Evolutionary conservation across 2,329 filamentous ascomycete species (phyloP).

Genomic region (Emergomyces orientalis): DNA sequence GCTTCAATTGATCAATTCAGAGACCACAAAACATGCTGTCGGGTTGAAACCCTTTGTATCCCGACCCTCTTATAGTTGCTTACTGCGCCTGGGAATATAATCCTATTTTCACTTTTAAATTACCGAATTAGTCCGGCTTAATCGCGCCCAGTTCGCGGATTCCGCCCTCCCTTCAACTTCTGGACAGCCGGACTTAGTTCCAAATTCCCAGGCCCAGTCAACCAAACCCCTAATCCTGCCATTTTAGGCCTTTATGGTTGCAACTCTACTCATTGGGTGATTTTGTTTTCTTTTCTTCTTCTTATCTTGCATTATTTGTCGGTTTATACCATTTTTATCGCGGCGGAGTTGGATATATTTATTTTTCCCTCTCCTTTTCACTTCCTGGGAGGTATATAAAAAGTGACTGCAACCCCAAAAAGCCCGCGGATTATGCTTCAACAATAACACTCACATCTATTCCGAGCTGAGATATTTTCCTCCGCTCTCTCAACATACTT

Average conservation of each 20-base stretch:
- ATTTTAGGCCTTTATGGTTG: neutral
- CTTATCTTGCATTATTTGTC: neutral
- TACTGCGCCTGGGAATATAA: conserved; percentile 3
- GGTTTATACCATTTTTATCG: neutral
- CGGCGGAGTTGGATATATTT: neutral
- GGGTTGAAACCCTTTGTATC: neutral
- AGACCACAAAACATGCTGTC: neutral
- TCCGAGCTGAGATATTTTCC: neutral
- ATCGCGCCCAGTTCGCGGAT: neutral
- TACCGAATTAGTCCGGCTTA: neutral
- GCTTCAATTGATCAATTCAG: neutral
- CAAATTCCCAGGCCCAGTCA: conserved; percentile 3
- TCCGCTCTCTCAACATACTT: neutral
- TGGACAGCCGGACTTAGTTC: neutral
- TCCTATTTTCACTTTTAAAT: neutral
- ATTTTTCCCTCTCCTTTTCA: neutral
- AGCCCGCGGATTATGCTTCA: neutral
- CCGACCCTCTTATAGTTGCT: neutral
- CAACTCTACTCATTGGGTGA: neutral
- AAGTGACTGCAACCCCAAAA: neutral
- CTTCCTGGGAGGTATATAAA: neutral
- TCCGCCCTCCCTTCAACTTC: neutral
- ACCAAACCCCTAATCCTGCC: neutral
- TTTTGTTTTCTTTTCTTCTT: neutral
- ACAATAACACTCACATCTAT: neutral